A percentile compares a stretch with the other conserved stretches of the same genome.
These are phyloP conservation scores for Madurella fahalii DNA, from an alignment of 2,329 filamentous ascomycete genomes.

Conservation along the genomic window DNA sequence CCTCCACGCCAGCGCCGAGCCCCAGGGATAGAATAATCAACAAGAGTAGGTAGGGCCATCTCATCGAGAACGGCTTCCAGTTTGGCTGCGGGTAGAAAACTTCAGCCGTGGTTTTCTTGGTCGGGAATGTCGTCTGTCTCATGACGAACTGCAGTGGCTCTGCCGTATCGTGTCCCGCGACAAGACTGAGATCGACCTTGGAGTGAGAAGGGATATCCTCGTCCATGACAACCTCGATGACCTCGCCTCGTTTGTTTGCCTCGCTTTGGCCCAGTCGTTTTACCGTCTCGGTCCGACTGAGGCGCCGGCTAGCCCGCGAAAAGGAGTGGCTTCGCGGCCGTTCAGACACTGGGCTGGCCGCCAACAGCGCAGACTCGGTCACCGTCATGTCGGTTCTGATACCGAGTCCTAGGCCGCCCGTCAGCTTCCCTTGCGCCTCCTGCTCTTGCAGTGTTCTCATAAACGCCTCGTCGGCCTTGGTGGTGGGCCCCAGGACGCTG, in stretches of 20 bases:
- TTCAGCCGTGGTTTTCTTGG: conserved; percentile 39
- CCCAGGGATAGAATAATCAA: conserved; percentile 52
- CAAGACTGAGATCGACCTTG: conserved; percentile 48
- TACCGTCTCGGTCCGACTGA: conserved; percentile 38
- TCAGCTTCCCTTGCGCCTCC: conserved; percentile 52
- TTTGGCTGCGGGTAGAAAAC: conserved; percentile 60
- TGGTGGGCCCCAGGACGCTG: conserved; percentile 43
- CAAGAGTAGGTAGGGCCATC: conserved; percentile 54
- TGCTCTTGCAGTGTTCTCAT: conserved; percentile 44
- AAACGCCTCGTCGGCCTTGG: conserved; percentile 43
- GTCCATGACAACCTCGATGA: conserved; percentile 56
- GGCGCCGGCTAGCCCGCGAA: conserved; percentile 28
- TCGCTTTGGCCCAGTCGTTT: conserved; percentile 52
- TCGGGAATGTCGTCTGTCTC: conserved; percentile 37
- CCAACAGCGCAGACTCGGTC: conserved; percentile 47
- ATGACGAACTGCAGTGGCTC: conserved; percentile 25
- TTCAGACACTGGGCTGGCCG: conserved; percentile 33
- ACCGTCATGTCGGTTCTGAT: conserved; percentile 46
- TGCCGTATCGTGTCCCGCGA: conserved; percentile 39
- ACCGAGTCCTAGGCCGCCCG: conserved; percentile 55
- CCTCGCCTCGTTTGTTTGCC: conserved; percentile 56
- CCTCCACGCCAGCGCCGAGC: conserved; percentile 51
- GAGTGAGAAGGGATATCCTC: conserved; percentile 29
- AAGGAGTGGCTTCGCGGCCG: conserved; percentile 40
- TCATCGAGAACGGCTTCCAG: conserved; percentile 65